These are phyloP conservation scores for Xylariaceae sp. DNA, from an alignment of 2,329 filamentous ascomycete genomes.

Conservation along the genomic window DNA sequence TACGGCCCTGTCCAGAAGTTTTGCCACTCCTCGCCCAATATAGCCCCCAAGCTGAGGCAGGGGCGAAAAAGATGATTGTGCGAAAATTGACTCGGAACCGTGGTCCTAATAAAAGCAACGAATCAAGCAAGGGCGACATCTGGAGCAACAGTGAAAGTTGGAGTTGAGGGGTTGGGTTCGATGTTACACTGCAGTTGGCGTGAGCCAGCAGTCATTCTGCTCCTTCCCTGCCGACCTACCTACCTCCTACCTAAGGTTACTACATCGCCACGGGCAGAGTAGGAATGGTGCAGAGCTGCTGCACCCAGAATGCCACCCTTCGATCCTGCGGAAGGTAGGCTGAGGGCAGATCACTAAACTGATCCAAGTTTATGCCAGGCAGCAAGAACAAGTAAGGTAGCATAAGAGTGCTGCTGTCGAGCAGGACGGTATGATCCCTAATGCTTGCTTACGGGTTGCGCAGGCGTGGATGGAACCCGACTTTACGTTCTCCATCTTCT, in stretches of 20 bases:
- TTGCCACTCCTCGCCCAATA: no score
- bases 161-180: neutral
- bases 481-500: no score
- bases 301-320: constrained; percentile 2
- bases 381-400: neutral
- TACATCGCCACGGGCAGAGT: no score
- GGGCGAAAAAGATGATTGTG: neutral
- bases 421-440: no score
- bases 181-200: neutral
- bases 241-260: no score
- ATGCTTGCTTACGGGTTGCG: no score
- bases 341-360: neutral
- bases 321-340: neutral
- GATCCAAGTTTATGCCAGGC: neutral
- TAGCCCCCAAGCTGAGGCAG: neutral
- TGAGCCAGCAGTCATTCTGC: neutral
- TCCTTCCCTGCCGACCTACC: no score
- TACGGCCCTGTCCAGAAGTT: no score
- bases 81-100: neutral
- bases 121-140: neutral
- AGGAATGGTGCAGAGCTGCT: no score
- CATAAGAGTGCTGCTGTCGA: no score
- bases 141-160: neutral
- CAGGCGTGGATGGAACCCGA: no score
- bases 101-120: neutral